These are phyloP conservation scores for Heliophila coronopifolia DNA, from an alignment of 441 rosid genomes.

Conservation along the genomic window DNA sequence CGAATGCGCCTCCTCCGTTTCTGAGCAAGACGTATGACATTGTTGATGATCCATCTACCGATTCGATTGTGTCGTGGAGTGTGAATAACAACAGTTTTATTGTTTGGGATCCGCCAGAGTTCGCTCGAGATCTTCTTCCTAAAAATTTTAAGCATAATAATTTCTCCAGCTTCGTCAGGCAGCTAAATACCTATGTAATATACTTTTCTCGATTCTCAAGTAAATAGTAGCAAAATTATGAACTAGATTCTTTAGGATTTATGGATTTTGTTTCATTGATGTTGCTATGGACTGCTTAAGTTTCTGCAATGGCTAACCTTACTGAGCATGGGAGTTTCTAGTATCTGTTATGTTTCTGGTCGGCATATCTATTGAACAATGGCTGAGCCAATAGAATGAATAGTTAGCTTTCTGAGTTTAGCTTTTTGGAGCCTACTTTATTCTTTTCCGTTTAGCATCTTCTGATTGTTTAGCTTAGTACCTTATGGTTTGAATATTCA, in stretches of 20 bases:
- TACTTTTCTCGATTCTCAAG: neutral
- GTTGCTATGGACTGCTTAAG: neutral
- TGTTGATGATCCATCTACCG: conserved; percentile 75
- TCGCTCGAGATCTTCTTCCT: conserved; percentile 74
- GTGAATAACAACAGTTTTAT: conserved; percentile 62
- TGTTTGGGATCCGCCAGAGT: conserved; percentile 90
- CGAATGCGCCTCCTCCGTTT: conserved; percentile 78
- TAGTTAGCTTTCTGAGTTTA: neutral
- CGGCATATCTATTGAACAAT: neutral
- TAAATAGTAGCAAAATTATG: neutral
- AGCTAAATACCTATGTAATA: conserved; percentile 72
- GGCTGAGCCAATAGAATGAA: neutral
- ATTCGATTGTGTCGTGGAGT: conserved; percentile 76
- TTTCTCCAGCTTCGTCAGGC: conserved; percentile 90
- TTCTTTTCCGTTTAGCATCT: neutral
- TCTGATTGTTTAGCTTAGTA: neutral
- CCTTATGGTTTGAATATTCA: neutral
- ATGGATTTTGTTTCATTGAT: neutral
- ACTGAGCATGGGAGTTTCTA: neutral
- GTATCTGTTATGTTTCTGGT: neutral
- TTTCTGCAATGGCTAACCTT: conserved; percentile 6
- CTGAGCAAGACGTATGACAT: conserved; percentile 91
- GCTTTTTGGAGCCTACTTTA: neutral
- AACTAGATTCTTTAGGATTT: neutral
- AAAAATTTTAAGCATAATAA: conserved; percentile 84